Base-by-base conservation (phyloP, 1,284 basidiomycete species). In the Cryptococcus sp. region DNA sequence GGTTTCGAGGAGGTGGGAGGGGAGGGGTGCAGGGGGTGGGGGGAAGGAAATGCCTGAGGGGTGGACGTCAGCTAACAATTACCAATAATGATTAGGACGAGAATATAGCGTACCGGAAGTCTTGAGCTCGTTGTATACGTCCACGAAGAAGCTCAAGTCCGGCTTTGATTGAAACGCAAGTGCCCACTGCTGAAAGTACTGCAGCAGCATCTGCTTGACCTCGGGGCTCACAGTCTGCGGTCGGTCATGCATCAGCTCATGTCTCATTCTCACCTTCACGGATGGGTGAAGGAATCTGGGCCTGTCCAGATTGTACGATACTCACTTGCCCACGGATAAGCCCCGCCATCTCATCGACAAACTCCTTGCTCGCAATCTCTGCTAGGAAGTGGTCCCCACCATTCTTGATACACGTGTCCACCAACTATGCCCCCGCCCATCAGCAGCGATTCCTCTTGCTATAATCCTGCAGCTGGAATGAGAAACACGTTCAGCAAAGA, bases 331-430 rank as follows among this genome's bases (percentile, higher is more conserved):
- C 58, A 50, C 70, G 70, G 60, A 78, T 74, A 23, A 73, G 44
- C 1, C 55, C 62, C 3, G 70, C 67, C 64, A 77, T 66, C 59
- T 92, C 91, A 75, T 98, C 94, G 77, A 95, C 87, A 73, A 98
- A 95, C 72, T 96, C 93, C 58, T 88, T 83, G 13, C 90, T 91
- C 3, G 88, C 85, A 49, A 95, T 79, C 71, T 94, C 91, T 2
- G 77, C 76, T 46, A 98, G 79, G 70, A 99, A 98, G 54, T 86
- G 85, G 65, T 97, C 92, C 0, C 96, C 96, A 11, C 92, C 92
- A 70, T 99, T 99, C 86, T 99, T 99, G 77, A 98, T 85, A 68
- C 92, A 96, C 12, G 88, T 83, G 78, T 98, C 96, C 50, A 90
- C 87, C 50, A 98, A 80, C 89, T 93, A 63, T 44, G 13, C 15